Percentiles rank a stretch among this genome's conserved stretches.
Conservation (phyloP, 305 asterid species). For the Fraxinus platypoda region DNA sequence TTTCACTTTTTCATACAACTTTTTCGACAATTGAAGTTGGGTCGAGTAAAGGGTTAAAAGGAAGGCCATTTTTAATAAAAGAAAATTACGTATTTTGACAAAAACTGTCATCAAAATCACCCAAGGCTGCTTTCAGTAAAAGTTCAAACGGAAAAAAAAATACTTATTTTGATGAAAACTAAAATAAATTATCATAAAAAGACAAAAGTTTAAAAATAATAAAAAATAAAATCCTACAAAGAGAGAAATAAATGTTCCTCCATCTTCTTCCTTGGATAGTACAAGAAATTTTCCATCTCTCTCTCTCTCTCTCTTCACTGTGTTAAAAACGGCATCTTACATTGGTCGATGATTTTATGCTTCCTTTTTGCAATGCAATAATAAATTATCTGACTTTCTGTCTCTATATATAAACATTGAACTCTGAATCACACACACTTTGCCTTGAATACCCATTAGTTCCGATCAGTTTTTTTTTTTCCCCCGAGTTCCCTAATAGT, state of each 20-base stretch:
- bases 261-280: background rate
- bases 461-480: background rate
- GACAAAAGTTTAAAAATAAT: background rate
- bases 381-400: background rate
- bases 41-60: background rate
- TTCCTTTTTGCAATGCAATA: background rate
- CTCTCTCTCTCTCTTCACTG: background rate
- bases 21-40: background rate
- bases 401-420: background rate
- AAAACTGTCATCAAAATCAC: background rate
- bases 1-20: background rate
- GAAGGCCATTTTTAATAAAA: background rate
- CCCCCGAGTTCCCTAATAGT: background rate
- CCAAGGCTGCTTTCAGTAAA: background rate
- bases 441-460: background rate
- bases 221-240: background rate
- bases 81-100: background rate
- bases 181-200: background rate
- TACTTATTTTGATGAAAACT: background rate
- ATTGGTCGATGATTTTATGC: background rate
- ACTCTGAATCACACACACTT: background rate
- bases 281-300: background rate
- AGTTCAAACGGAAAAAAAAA: background rate
- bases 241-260: background rate
- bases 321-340: background rate